Evolutionary conservation across 1,284 basidiomycete genomes (phyloP), one percentile per base, ranked within the genome.

Genomic region (Cerioporus squamosus): DNA sequence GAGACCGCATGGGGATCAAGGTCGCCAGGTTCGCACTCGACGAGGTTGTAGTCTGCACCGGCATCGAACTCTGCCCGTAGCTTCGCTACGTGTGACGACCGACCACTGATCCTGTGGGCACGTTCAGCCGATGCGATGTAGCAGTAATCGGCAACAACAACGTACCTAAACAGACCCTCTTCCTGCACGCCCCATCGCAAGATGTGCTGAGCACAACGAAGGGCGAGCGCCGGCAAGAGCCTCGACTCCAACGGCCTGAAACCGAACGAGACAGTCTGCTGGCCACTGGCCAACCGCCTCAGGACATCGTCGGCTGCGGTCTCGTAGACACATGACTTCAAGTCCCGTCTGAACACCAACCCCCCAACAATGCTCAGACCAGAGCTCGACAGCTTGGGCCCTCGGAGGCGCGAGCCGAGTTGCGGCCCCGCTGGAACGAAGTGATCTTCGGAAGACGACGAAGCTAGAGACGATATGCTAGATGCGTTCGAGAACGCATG

Each of bases 1-100:
- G 95, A 88, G 15, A 98, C 94, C 1, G 94, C 92, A 70, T 97
- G 94, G 38, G 94, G 94, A 71, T 97, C 94, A 31, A 97, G 76
- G 67, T 96, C 93, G 17, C 89, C 85, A 23, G 93, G 92, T 46
- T 84, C 82, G 65, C 86, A 90, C 62, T 85, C 82, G 26, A 79
- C 75, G 75, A 97, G 82, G 69, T 94, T 88, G 67, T 88, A 92
- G 75, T 97, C 94, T 50, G 88, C 90, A 53, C 94, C 94, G 23
- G 85, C 84, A 72, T 96, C 94, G 72, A 96, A 97, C 71, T 95
- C 93, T 23, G 81, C 78, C 42, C 91, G 81, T 62, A 97, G 72
- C 67, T 85, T 88, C 10, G 82, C 75, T 31, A 94, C 81, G 75
- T 96, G 94, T 8, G 85, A 82, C 23, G 90, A 81, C 56, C 90